phyloP scores from a whole-genome alignment of 2,329 filamentous ascomycete genomes.

The Fusarium udum region DNA sequence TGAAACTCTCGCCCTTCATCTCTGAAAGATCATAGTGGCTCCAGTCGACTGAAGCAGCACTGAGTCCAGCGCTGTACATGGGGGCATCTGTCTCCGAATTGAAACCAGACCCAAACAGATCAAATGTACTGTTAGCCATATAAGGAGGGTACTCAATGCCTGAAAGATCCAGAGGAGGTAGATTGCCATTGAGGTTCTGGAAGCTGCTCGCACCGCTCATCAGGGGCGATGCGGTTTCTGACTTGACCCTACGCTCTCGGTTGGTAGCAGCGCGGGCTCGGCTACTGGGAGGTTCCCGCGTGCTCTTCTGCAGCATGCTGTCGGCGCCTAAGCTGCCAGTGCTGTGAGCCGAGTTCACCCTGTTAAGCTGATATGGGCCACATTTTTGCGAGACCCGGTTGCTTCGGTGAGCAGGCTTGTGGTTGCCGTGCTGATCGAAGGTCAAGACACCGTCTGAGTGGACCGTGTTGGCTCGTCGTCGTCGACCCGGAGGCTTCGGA shows the following conservation, averaged over 20 bases:
- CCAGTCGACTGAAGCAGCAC: constrained; percentile 61
- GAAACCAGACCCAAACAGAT: constrained; percentile 60
- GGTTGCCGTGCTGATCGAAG: constrained; percentile 71
- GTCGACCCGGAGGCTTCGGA: constrained; percentile 56
- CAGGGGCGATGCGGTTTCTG: constrained; percentile 69
- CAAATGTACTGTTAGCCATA: constrained; percentile 58
- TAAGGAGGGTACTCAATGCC: constrained; percentile 62
- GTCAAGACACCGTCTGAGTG: constrained; percentile 68
- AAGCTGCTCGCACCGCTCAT: constrained; percentile 61
- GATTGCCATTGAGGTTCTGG: constrained; percentile 60
- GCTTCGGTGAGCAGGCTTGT: constrained; percentile 70
- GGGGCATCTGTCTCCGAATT: constrained; percentile 64
- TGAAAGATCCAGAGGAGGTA: constrained; percentile 69
- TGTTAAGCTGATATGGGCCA: constrained; percentile 68
- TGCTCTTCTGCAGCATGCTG: constrained; percentile 52
- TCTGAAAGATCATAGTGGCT: constrained; percentile 58
- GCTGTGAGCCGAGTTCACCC: constrained; percentile 67
- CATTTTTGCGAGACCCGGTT: constrained; percentile 69
- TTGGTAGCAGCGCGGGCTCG: constrained; percentile 51
- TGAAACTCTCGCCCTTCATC: constrained; percentile 59
- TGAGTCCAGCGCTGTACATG: constrained; percentile 70
- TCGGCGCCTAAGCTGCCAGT: constrained; percentile 58
- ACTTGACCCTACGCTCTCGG: constrained; percentile 65
- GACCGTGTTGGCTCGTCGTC: constrained; percentile 69
- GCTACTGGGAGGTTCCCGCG: constrained; percentile 48